Evolutionary conservation across 148 eudicot genomes (phyloP).

Genomic region (Fagopyrum esculentum): DNA sequence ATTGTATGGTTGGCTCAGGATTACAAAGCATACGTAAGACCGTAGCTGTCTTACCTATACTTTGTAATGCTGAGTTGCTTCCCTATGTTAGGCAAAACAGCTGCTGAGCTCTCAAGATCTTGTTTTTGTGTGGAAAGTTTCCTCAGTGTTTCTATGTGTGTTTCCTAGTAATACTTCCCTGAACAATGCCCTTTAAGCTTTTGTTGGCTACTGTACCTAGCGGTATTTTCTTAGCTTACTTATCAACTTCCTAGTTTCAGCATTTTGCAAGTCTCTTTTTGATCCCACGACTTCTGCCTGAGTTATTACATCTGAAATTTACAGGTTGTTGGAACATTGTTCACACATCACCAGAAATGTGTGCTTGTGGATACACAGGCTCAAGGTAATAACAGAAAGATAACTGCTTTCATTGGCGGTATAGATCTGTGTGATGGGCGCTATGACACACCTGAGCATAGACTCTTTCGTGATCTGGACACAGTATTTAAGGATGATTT

Average conservation of each 20-base stretch:
- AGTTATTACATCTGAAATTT: slow-evolving; percentile 13
- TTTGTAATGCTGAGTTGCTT: neutral
- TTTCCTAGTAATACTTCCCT: neutral
- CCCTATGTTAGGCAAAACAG: neutral
- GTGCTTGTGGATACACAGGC: slow-evolving; percentile 97
- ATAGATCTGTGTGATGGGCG: slow-evolving; percentile 98
- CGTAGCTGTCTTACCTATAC: neutral
- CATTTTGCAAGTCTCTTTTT: neutral
- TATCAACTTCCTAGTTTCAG: neutral
- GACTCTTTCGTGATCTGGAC: slow-evolving; percentile 78
- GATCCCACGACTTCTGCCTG: neutral
- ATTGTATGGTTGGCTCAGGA: too few species aligned
- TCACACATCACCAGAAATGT: slow-evolving; percentile 99
- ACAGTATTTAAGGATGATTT: slow-evolving; percentile 68
- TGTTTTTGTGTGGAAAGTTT: neutral
- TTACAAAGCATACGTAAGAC: too few species aligned
- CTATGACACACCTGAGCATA: slow-evolving; percentile 95
- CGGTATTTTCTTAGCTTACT: neutral
- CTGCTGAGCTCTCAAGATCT: slow-evolving; percentile 7
- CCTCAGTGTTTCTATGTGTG: neutral
- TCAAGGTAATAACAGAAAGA: slow-evolving; percentile 68
- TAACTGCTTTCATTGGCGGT: slow-evolving; percentile 92
- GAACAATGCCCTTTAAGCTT: neutral
- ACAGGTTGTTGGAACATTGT: slow-evolving; percentile 84
- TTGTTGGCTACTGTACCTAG: neutral